Conservation (phyloP, 257 asterid genomes). For the Solanum infundibuliforme region DNA sequence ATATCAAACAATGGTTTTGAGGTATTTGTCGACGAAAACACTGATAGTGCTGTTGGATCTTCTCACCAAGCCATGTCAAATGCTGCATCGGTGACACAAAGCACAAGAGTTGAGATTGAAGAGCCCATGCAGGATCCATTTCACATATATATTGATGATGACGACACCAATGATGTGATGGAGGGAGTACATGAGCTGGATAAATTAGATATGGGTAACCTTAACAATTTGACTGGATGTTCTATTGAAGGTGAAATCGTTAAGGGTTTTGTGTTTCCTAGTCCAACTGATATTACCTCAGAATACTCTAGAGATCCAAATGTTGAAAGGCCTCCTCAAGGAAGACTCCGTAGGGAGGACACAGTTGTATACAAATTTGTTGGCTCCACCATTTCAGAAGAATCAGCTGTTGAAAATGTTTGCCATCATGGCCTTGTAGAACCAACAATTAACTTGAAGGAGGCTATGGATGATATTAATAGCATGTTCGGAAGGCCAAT, state of each 20-base stretch:
- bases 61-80: constrained; percentile 16
- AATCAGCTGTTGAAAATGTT: constrained; percentile 74
- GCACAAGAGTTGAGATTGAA: constrained; percentile 11
- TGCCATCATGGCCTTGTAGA: constrained; percentile 96
- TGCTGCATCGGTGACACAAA: constrained; percentile 11
- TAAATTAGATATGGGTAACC: not conserved
- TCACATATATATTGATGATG: constrained; percentile 61
- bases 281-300: constrained; percentile 31
- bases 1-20: constrained; percentile 24
- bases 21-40: constrained; percentile 37
- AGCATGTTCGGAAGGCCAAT: constrained; percentile 92
- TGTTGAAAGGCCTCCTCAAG: constrained; percentile 28
- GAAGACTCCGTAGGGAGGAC: constrained; percentile 51
- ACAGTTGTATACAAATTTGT: constrained; percentile 70
- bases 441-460: constrained; percentile 81
- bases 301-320: constrained; percentile 23
- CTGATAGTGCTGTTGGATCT: constrained; percentile 12
- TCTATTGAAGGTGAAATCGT: constrained; percentile 5
- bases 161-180: constrained; percentile 30
- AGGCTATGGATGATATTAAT: constrained; percentile 93
- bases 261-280: constrained; percentile 32
- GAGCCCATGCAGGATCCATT: constrained; percentile 39
- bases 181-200: constrained; percentile 18
- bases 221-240: constrained; percentile 11
- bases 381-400: constrained; percentile 80